Conservation (phyloP, 345 rosid genomes). For the Arabidopsis suecica region DNA sequence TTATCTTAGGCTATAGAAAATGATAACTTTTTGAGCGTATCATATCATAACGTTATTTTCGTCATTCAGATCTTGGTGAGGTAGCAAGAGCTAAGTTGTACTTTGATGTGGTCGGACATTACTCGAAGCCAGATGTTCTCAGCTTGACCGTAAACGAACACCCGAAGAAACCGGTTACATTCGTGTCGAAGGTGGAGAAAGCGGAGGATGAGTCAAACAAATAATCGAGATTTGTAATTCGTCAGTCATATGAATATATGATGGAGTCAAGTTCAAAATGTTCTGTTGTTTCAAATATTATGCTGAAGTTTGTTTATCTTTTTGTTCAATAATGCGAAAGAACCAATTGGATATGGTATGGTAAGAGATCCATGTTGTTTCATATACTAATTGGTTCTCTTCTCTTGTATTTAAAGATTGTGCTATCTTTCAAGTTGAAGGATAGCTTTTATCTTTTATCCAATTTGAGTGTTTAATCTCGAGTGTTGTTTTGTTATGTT, state of each 20-base stretch:
- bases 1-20: not conserved
- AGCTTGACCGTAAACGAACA: conserved; percentile 73
- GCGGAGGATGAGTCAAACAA: conserved; percentile 31
- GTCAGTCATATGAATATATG: not conserved
- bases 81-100: conserved; percentile 82
- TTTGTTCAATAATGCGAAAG: conserved; percentile 4
- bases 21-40: not conserved
- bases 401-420: not conserved
- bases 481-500: too few species aligned
- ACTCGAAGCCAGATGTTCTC: conserved; percentile 83
- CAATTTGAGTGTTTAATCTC: too few species aligned
- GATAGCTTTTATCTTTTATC: too few species aligned
- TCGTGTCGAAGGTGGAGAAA: conserved; percentile 48
- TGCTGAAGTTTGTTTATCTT: conserved; percentile 5
- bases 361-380: not conserved
- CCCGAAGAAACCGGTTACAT: conserved; percentile 65
- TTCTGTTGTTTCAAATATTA: not conserved
- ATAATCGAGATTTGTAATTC: not conserved
- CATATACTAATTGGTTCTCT: not conserved
- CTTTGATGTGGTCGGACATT: conserved; percentile 90
- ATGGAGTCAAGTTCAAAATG: not conserved
- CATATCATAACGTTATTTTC: not conserved
- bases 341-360: not conserved
- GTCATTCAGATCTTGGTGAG: conserved; percentile 74
- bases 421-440: not conserved